Evolutionary conservation across 2,329 filamentous ascomycete species (phyloP), one percentile per base, ranked within the genome.

Genomic region (Cordyceps tenuipes): DNA sequence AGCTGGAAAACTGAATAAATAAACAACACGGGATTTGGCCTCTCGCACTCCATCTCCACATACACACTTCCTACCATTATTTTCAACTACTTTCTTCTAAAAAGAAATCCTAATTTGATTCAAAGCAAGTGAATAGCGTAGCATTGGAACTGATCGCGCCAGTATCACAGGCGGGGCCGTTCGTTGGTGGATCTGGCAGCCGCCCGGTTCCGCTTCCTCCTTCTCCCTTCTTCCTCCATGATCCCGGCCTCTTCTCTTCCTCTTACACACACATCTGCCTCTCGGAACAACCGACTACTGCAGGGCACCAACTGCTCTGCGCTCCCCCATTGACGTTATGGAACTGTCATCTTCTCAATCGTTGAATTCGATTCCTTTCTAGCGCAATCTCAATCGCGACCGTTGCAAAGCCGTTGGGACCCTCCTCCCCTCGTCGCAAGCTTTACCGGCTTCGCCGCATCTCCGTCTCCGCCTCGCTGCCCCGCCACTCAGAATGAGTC

Each of bases 401-500:
- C 41, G 46, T 17, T 29, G 3, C 17, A 15, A 39, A 57, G 12
- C 23, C 21, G 36, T 36, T 23, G 46, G 29, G 55, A 10, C 34
- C 55, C 55, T 13, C 34, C 55, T 4, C 34, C 12, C 34, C 34
- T 36, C 34, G 34, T 29, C 29, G 29, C 46, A 17, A 41, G 31
- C 17, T n/a, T 5, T 7, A 19, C 12, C 21, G 10, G 5, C 15
- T 17, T 29, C 29, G 29, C 29, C 39, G 39, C 39, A 15, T n/a
- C 39, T 7, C 17, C 39, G 39, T 15, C 39, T 43, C 39, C 12
- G 47, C 47, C 17, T 44, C 10, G 12, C 23, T 23, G 52, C 53
- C 53, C 53, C 48, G 47, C 56, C 36, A n/a, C 8, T 13, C 47
- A 50, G 8, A 13, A 72, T 76, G 71, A 67, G 66, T 19, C 68